Evolutionary conservation across 208 protist genomes (phyloP).

Genomic region (Trypanosoma cruzi): DNA sequence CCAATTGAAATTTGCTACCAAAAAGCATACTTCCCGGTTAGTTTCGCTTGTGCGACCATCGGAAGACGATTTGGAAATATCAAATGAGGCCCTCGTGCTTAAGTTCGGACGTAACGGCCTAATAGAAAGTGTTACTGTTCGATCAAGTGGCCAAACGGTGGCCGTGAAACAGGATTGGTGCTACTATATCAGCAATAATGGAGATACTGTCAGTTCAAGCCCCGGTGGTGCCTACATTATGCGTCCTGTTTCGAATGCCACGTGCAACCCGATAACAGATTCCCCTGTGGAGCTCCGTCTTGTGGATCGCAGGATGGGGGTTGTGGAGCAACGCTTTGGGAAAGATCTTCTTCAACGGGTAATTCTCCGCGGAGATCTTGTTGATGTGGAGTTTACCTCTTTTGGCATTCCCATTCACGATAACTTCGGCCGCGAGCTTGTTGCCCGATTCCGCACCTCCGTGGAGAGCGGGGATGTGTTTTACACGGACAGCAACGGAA

Average conservation of each 20-base stretch:
- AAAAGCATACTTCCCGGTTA: background rate
- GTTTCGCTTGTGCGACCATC: background rate
- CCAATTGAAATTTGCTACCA: no score
- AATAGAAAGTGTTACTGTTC: background rate
- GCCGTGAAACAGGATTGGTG: slow-evolving; percentile 18
- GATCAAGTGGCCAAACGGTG: background rate
- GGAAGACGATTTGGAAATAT: background rate
- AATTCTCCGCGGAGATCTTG: slow-evolving; percentile 15
- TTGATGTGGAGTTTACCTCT: slow-evolving; percentile 24
- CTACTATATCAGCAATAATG: slow-evolving; percentile 15
- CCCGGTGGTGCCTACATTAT: slow-evolving; percentile 25
- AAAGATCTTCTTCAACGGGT: slow-evolving; percentile 13
- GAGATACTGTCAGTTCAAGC: background rate
- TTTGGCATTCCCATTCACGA: slow-evolving; percentile 21
- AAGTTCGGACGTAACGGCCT: slow-evolving; percentile 1
- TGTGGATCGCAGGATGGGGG: slow-evolving; percentile 2
- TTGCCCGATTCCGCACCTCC: slow-evolving; percentile 15
- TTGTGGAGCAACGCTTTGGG: slow-evolving; percentile 20
- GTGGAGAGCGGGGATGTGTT: slow-evolving; percentile 23
- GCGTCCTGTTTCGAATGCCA: slow-evolving; percentile 6
- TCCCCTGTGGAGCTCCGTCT: background rate
- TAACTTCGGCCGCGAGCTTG: slow-evolving; percentile 16
- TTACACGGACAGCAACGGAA: slow-evolving; percentile 57
- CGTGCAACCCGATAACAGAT: slow-evolving; percentile 7
- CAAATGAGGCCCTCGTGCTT: slow-evolving; percentile 2